These are phyloP conservation scores for Pouteria glomerata DNA, from an alignment of 148 eudicot genomes.

Conservation along the genomic window DNA sequence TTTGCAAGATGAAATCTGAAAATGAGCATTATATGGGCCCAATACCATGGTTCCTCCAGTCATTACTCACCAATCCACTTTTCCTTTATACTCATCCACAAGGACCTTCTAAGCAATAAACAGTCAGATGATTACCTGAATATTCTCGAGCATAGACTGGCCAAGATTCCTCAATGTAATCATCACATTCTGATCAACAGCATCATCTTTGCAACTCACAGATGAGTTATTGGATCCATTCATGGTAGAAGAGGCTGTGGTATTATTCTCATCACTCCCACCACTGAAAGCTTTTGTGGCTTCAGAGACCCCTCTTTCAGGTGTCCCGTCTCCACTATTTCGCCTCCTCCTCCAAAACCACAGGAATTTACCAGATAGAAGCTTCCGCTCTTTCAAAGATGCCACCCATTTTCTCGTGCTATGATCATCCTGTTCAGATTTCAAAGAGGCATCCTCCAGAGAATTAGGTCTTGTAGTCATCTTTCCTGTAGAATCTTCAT, in stretches of 20 bases:
- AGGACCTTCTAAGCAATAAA: constrained; percentile 1
- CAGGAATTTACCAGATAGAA: constrained; percentile 54
- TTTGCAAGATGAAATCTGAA: too few species aligned
- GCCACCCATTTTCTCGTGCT: constrained; percentile 18
- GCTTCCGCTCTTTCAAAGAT: constrained; percentile 37
- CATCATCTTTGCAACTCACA: constrained; percentile 43
- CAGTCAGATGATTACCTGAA: constrained; percentile 58
- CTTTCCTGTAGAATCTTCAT: constrained; percentile 20
- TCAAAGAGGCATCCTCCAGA: constrained; percentile 13
- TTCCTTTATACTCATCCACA: background rate
- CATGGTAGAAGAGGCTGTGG: constrained; percentile 21
- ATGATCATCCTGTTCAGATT: constrained; percentile 20
- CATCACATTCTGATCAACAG: constrained; percentile 54
- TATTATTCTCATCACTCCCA: constrained; percentile 22
- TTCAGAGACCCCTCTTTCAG: constrained; percentile 39
- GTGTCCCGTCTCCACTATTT: constrained; percentile 47
- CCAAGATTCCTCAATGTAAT: constrained; percentile 71
- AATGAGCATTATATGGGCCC: too few species aligned
- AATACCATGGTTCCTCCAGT: too few species aligned
- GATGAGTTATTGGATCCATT: constrained; percentile 21
- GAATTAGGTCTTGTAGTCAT: background rate
- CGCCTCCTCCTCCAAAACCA: constrained; percentile 83
- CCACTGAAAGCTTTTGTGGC: constrained; percentile 30
- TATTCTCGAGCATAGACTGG: constrained; percentile 86
- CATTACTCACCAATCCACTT: too few species aligned